Evolutionary conservation across 139 green algal species (phyloP), one percentile per base, ranked within the genome.

Genomic region (Tetratostichococcus sp.): DNA sequence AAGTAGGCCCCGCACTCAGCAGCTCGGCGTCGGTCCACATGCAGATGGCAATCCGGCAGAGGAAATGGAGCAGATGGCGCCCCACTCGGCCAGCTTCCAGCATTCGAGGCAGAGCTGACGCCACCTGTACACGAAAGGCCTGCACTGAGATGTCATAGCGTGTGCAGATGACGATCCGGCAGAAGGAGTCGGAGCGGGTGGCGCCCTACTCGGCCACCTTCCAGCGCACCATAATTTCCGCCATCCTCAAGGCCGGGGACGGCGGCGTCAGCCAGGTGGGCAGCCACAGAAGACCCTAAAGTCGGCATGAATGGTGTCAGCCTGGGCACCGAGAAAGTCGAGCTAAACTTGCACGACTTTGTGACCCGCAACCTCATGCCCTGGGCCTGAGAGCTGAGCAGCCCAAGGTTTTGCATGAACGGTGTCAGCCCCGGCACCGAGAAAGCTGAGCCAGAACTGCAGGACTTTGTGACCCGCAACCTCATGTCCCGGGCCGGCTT

Each of bases 221-320:
- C 68, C 58, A 58, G 62, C 76, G 90, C 42, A 91, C 82, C 1
- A 65, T 83, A 11, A 83, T 97, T 34, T 72, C 30, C 28, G 91
- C 78, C 6, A 84, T 97, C 42, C 78, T 95, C 23, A 71, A 79
- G 4, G 68, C 81, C 19, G 39, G 83, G 16, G 88, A 91, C 71
- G 85, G 84, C 28, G 93, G 93, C 21, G 80, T 85, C 26, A 84
- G 75, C 57, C 33, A 94, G 82, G 90, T 94, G 58, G 39, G 82
- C 25, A 69, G 30, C 26, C 30, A 65, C 33, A 14, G 35, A n/a
- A 65, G 5, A 65, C 1, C 34, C 50, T 26, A 35, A 30, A 25
- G 25, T 50, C 2, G 4, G 32, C 25, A 14, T 33, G 35, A 4
- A 31, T 4, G 32, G 25, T 21, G 43, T 6, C 65, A 6, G 34